Base-by-base conservation (phyloP, 2,329 filamentous ascomycete genomes). In the Penicillium digitatum region DNA sequence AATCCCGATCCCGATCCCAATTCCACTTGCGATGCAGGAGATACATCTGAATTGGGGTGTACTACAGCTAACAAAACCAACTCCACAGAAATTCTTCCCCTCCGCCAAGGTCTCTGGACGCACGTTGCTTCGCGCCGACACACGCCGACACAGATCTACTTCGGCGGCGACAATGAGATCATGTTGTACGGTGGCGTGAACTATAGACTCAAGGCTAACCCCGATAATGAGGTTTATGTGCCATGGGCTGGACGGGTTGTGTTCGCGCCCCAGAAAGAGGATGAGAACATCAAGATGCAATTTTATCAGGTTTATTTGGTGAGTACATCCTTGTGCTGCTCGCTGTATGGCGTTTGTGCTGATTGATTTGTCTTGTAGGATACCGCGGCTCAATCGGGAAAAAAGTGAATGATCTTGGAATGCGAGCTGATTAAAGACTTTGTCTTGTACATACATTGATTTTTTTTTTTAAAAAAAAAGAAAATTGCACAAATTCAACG, bases 251-350 rank as follows among this genome's bases (percentile, higher is more conserved):
- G 67, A 42, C 57, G 72, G 38, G 72, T 69, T 18, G 70, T 70
- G 14, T 74, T 74, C 62, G 68, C 60, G 26, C 57, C 59, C 3
- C 48, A 54, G 22, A 54, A 59, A 49, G 61, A 61, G 20, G 59
- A 57, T 1, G 62, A 60, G 39, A 62, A 44, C 39, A 50, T 69
- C 18, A 73, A 66, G 61, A 74, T 74, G 71, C 65, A 54, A 58
- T 74, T 72, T 57, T 74, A 74, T 66, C 72, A 74, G 60, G 72
- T 74, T 55, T 74, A 74, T 57, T 58, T 74, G 67, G 72, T 74
- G 55, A 24, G 72, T 67, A 35, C 47, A 20, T 43, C 22, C 8
- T 26, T 35, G 34, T 11, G 11, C 35, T 32, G 34, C 40, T 16
- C n/a, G 20, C 14, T 24, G 14, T 44, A n/a, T 32, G 43, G 11